Evolutionary conservation across 805 yeast genomes (phyloP), one percentile per base, ranked within the genome.

Genomic region (Candida bentonensis): DNA sequence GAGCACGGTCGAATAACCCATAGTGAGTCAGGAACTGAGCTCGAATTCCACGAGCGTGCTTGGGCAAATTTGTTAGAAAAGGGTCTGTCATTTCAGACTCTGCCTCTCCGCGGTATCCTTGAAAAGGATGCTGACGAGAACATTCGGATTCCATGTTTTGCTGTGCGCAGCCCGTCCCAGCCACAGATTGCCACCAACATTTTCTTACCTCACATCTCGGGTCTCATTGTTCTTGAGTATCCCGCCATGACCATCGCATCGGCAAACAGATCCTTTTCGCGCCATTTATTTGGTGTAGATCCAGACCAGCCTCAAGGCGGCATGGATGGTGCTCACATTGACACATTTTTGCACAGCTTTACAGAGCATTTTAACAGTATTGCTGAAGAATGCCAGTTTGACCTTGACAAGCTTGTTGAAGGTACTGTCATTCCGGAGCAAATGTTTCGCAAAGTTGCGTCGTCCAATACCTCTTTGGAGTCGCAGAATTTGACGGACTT

Each of bases 351-450:
- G 22, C 94, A 94, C 3, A 63, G 70, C 15, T 85, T 86, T 54
- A 56, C 71, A 2, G 59, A 62, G 2, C 62, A 76, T 20, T 56
- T 78, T 42, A 57, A 61, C 1, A 49, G 42, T 4, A 64, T 69
- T 25, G 65, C 67, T 50, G 66, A 70, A 22, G 54, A 62, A 17
- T 48, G 73, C 48, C 61, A 58, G 46, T 55, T 69, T 15, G 49
- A 62, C 25, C 74, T 42, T 13, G 42, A 36, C 13, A 34, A 26
- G 26, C 44, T 51, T n/a, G 23, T 42, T 7, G 28, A 81, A 0
- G 96, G 96, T 1, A 62, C 84, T 42, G 95, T 88, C 0, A 64
- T 88, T 11, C 94, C 96, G 0, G 97, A 88, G 60, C 96, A 87
- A 61, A 81, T 82, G 57, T 87, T 89, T 64, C 72, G 96, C 49